phyloP scores from a whole-genome alignment of 352 stramenopile species.

The Pythium guiyangense region DNA sequence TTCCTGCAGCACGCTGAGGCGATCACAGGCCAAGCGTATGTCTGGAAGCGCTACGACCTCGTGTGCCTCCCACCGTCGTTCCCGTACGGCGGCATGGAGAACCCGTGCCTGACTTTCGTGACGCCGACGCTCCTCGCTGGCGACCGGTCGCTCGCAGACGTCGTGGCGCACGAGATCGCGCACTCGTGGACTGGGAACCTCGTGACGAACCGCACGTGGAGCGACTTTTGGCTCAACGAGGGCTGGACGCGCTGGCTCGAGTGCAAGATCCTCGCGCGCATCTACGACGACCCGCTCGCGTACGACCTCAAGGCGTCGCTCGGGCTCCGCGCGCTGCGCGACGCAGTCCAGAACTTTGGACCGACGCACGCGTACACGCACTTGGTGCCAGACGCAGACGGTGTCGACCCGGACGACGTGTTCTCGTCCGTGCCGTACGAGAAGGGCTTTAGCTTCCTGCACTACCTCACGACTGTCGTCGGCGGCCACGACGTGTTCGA shows the following conservation, averaged over 20 bases:
- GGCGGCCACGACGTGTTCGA: slow-evolving; percentile 48
- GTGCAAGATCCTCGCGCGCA: slow-evolving; percentile 92
- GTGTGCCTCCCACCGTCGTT: slow-evolving; percentile 95
- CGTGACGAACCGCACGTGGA: slow-evolving; percentile 95
- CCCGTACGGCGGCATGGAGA: slow-evolving; percentile 81
- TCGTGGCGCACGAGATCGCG: slow-evolving; percentile 97
- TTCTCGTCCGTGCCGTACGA: slow-evolving; percentile 96
- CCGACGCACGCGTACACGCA: slow-evolving; percentile 79
- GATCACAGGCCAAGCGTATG: slow-evolving; percentile 90
- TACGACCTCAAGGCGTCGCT: slow-evolving; percentile 61
- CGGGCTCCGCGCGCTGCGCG: slow-evolving; percentile 32
- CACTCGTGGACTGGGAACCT: slow-evolving; percentile 97
- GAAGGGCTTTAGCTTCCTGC: slow-evolving; percentile 87
- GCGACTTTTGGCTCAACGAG: slow-evolving; percentile 99
- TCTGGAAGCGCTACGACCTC: slow-evolving; percentile 97
- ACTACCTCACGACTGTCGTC: slow-evolving; percentile 69
- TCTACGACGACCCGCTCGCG: slow-evolving; percentile 29
- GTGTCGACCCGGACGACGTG: slow-evolving; percentile 94
- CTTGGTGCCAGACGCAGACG: slow-evolving; percentile 81
- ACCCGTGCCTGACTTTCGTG: slow-evolving; percentile 93
- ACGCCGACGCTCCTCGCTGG: slow-evolving; percentile 95
- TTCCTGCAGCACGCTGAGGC: slow-evolving; percentile 91
- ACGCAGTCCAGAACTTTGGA: slow-evolving; percentile 49
- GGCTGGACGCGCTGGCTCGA: slow-evolving; percentile 98
- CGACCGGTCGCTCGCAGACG: slow-evolving; percentile 93